Evolutionary conservation across 257 asterid species (phyloP), one percentile per base, ranked within the genome.

Genomic region (Lantana camara): DNA sequence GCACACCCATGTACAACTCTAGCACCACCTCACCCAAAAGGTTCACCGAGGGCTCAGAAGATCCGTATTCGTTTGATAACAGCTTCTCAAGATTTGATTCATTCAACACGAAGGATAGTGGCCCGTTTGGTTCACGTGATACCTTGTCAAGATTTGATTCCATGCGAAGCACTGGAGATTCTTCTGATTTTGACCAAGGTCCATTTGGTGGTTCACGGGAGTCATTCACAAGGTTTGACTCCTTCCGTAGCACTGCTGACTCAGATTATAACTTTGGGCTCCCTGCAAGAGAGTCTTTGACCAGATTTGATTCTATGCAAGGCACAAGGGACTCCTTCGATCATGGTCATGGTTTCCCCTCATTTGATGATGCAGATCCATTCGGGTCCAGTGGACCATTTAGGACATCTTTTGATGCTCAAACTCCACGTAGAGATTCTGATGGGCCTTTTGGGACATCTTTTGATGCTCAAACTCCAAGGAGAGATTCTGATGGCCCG

Each of bases 81-180:
- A 84, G 80, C 66, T 82, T 77, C 77, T 79, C 91, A 4, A 84
- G 88, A 73, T 82, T 79, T 7, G 91, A 84, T 70, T 81, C 91
- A 29, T 81, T 84, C 82, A 77, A 75, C 77, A 77, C 70, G 81
- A 58, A 73, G 10, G 91, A 79, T 66, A 69, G 75, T 23, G 88
- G 91, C 40, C 83, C 85, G 4, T 76, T 84, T 34, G 62, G 80
- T 49, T 64, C 90, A 5, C 81, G 79, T 9, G 85, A 85, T 19
- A 76, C 87, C 77, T 81, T 90, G 58, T 35, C 89, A 27, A 90
- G 97, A 83, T 88, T 81, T 22, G 99, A 90, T 62, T 88, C 99
- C 69, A 90, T 90, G 82, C 76, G 75, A 49, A 81, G 88, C 82
- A 70, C 78, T 7, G 62, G 83, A 64, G 98, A 89, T 63, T 85